Evolutionary conservation across 257 asterid species (phyloP).

Genomic region (Penstemon eatonii): DNA sequence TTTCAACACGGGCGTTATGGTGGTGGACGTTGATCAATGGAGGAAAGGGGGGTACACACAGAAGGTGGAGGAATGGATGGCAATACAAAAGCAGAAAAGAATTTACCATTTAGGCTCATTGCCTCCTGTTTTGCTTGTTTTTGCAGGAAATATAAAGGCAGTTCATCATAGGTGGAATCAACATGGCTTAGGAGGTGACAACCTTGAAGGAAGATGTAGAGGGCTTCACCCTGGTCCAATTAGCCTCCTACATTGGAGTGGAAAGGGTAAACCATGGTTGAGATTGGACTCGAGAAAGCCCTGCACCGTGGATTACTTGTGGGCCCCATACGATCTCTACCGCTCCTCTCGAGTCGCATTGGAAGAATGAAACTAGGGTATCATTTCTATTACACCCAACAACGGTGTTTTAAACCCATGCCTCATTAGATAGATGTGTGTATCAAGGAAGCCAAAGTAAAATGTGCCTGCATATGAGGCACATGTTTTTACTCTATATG

Average conservation of each 20-base stretch:
- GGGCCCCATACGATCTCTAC: constrained; percentile 81
- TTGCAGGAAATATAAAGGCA: constrained; percentile 68
- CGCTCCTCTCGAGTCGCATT: constrained; percentile 61
- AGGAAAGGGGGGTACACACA: constrained; percentile 67
- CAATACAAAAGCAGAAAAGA: constrained; percentile 64
- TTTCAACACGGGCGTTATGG: constrained; percentile 91
- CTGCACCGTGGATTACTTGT: constrained; percentile 69
- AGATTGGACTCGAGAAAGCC: constrained; percentile 74
- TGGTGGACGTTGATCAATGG: constrained; percentile 69
- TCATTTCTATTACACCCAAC: not conserved
- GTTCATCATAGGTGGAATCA: constrained; percentile 87
- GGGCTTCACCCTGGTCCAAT: constrained; percentile 88
- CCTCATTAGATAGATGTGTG: constrained; percentile 13
- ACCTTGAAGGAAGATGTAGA: constrained; percentile 72
- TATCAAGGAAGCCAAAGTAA: constrained; percentile 1
- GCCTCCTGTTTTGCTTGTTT: constrained; percentile 73
- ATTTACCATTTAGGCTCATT: constrained; percentile 70
- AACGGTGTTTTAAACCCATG: not conserved
- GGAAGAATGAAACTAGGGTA: constrained; percentile 43
- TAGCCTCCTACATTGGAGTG: constrained; percentile 93
- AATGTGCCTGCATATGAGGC: not conserved
- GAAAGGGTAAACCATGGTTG: constrained; percentile 91
- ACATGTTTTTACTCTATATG: not conserved
- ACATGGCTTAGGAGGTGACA: constrained; percentile 87
- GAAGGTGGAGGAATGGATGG: constrained; percentile 80